Conservation (phyloP, 179 eudicot genomes). For the Silene noctiflora region DNA sequence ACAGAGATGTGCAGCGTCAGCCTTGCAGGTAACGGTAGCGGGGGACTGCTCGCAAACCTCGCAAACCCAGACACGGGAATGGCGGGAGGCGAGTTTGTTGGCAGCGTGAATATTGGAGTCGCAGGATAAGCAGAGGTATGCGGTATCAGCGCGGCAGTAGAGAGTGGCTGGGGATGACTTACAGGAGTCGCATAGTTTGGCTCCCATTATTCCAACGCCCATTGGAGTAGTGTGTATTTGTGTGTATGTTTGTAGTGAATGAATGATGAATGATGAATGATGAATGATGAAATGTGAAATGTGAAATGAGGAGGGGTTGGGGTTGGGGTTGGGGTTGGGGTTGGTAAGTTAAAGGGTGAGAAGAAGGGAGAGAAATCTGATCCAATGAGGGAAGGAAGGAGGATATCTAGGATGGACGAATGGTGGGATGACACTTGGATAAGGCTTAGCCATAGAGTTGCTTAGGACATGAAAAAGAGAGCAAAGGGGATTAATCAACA, state of each 20-base stretch:
- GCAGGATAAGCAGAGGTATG: slow-evolving; percentile 53
- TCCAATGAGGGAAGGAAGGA: slow-evolving; percentile 14
- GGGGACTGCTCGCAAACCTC: slow-evolving; percentile 66
- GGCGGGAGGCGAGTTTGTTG: slow-evolving; percentile 62
- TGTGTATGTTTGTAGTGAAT: no score
- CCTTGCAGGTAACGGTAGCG: slow-evolving; percentile 57
- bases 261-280: no score
- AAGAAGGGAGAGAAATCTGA: slow-evolving; percentile 11
- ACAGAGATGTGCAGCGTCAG: slow-evolving; percentile 63
- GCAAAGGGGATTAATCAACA: no score
- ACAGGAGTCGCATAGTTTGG: slow-evolving; percentile 59
- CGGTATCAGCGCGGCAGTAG: slow-evolving; percentile 62
- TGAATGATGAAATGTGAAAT: not conserved
- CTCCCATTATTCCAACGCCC: slow-evolving; percentile 39
- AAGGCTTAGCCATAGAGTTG: slow-evolving; percentile 19
- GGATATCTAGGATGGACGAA: slow-evolving; percentile 30
- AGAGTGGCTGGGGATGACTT: slow-evolving; percentile 45
- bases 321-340: not conserved
- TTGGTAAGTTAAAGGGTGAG: not conserved
- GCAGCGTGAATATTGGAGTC: slow-evolving; percentile 60
- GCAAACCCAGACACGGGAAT: slow-evolving; percentile 56
- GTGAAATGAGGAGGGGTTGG: not conserved
- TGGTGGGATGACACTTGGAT: slow-evolving; percentile 21
- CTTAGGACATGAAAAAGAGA: no score
- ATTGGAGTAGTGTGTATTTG: not conserved